Base-by-base conservation (phyloP, 2,329 filamentous ascomycete genomes). In the Chrysoporthe austroafricana region DNA sequence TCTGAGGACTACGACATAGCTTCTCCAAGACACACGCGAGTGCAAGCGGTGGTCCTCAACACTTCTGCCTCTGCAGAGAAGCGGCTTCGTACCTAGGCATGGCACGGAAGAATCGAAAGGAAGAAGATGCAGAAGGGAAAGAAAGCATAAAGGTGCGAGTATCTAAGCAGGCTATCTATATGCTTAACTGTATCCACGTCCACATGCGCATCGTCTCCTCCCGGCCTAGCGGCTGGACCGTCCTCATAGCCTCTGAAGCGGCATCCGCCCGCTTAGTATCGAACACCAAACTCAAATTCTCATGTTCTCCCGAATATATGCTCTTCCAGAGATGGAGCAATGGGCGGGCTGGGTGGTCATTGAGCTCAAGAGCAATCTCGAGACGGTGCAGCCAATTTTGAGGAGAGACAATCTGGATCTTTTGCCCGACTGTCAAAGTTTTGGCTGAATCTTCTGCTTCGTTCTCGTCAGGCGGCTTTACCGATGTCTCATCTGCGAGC, bases 321-420 rank as follows among this genome's bases (percentile, higher is more conserved):
- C 77, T 75, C 71, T 80, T 82, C 85, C 85, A 88, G 44, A 84
- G 74, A 5, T 81, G 81, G 42, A 86, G 71, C 57, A 87, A 74
- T 63, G 73, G 63, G 77, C 81, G 71, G 1, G 73, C 73, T 0
- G 82, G 81, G 73, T 86, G 80, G 39, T 79, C 74, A 16, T 66
- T 71, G 50, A 72, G 72, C 21, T 72, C 70, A 26, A 75, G 70
- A 21, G 74, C 70, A 3, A 67, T 63, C 66, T 81, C 77, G 61
- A 86, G 73, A 62, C 76, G 75, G n/a, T 71, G 52, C 3, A 84
- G 71, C 83, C 82, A 86, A 62, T 78, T 74, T 18, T 73, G 61
- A 0, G 80, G 78, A 3, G 73, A 56, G 6, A 86, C 79, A 14
- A 81, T 74, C 1, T 56, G 26, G 4, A 66, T 36, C 9, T 6